These are phyloP conservation scores for Penicillium cinerascens DNA, from an alignment of 495 filamentous ascomycete genomes.

Conservation along the genomic window DNA sequence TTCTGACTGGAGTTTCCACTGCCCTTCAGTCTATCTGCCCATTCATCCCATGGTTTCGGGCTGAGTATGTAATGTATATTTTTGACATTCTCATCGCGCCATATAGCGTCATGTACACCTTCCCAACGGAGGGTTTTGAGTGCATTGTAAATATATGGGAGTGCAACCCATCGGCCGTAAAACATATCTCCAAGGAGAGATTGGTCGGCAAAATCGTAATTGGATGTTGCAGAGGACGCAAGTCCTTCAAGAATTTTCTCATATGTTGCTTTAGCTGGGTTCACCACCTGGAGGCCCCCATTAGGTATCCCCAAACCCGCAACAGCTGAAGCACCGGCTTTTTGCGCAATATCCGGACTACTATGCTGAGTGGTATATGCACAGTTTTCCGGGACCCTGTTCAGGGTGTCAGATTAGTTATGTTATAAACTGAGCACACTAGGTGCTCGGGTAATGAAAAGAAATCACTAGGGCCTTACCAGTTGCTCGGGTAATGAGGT, in stretches of 20 bases:
- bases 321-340: slow-evolving; percentile 43
- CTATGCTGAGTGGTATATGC: slow-evolving; percentile 69
- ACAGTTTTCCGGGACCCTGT: slow-evolving; percentile 65
- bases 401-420: slow-evolving; percentile 16
- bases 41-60: slow-evolving; percentile 79
- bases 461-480: slow-evolving; percentile 40
- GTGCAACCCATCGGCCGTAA: slow-evolving; percentile 61
- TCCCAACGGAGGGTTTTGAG: slow-evolving; percentile 71
- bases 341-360: slow-evolving; percentile 55
- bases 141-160: slow-evolving; percentile 81
- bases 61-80: slow-evolving; percentile 78
- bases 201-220: slow-evolving; percentile 76
- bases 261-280: slow-evolving; percentile 56
- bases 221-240: slow-evolving; percentile 33
- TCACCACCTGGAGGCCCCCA: slow-evolving; percentile 69
- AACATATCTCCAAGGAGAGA: slow-evolving; percentile 66
- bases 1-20: slow-evolving; percentile 1
- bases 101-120: slow-evolving; percentile 66
- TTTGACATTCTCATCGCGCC: slow-evolving; percentile 72
- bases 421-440: no score
- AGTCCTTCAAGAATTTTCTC: slow-evolving; percentile 45
- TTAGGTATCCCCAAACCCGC: slow-evolving; percentile 66
- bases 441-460: no score
- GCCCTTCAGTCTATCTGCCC: slow-evolving; percentile 20
- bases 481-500: slow-evolving; percentile 69